Evolutionary conservation across 106 monocot species (phyloP), one percentile per base, ranked within the genome.

Genomic region (Dendrobium nobile): DNA sequence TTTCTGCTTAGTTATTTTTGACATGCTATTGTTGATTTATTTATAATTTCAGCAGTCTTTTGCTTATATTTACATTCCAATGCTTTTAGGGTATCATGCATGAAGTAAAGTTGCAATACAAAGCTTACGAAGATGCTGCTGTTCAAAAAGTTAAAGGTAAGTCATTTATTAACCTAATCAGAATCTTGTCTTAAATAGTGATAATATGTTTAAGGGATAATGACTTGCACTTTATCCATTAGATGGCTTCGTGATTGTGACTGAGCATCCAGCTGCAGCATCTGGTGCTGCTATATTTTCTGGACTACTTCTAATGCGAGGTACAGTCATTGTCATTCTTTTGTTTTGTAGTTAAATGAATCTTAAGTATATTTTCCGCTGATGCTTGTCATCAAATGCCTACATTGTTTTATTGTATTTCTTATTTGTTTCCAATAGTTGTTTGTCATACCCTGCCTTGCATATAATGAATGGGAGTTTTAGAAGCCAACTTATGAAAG

Each of bases 121-220:
- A 74, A 79, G 7, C 16, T 79, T 83, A 83, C 26, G 83, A 83
- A 74, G 83, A 83, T 79, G 73, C 83, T 24, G 72, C 78, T 47
- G 83, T 83, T 27, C 31, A 83, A 78, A 78, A 83, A 74, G 79
- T 83, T 33, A 83, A 83, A 83, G 83, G 83, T 55, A 28, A 83
- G 59, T 9, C 24, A 9, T 41, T 41, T 74, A 51, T 4, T 75
- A 76, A 47, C 10, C 7, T 24, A 31, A 73, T 79, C n/a, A 54
- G 20, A 54, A 7, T 70, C n/a, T 41, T 56, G 22, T 6, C 8
- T 70, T 31, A 37, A n/a, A n/a, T 40, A 51, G 28, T 51, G 17
- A 68, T 11, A 18, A 24, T 61, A 81, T 61, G 1, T 54, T 54
- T 27, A 5, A 1, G 75, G 48, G 15, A 19, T 43, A 75, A 45